Percentiles rank a stretch among this genome's conserved stretches.
Evolutionary conservation across 2,329 filamentous ascomycete genomes (phyloP).

Genomic region (Septoria linicola): DNA sequence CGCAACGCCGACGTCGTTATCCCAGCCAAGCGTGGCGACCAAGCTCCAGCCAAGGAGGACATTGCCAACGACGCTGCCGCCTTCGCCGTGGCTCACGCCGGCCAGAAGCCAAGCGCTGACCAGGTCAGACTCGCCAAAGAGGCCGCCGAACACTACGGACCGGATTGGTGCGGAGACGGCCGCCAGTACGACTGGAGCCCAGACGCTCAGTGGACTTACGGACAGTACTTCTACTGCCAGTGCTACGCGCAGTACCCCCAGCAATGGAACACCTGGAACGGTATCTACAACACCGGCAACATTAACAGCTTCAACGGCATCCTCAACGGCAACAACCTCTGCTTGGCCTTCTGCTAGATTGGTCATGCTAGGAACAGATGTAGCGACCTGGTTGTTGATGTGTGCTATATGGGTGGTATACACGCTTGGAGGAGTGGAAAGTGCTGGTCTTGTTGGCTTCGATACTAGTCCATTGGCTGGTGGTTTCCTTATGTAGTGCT

Average conservation of each 20-base stretch:
- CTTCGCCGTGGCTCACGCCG: background rate
- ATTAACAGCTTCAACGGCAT: background rate
- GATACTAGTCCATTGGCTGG: too few relatives aligned
- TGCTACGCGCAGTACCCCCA: background rate
- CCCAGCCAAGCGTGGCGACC: background rate
- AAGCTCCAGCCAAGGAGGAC: background rate
- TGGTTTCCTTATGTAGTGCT: too few relatives aligned
- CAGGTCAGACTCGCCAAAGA: background rate
- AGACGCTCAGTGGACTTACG: background rate
- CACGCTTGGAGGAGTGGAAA: too few relatives aligned
- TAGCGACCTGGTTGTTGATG: too few relatives aligned
- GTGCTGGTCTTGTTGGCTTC: too few relatives aligned
- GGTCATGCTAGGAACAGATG: too few relatives aligned
- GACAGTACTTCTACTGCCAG: background rate
- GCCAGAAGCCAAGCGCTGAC: background rate
- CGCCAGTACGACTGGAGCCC: background rate
- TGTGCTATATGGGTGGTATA: too few relatives aligned
- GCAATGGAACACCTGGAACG: background rate
- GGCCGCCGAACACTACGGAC: background rate
- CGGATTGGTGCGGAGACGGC: background rate
- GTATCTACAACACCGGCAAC: background rate
- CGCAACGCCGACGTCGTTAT: background rate
- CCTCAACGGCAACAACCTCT: too few relatives aligned
- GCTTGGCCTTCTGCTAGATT: too few relatives aligned
- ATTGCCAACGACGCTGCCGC: background rate